Percentiles rank a stretch among this genome's conserved stretches.
These are phyloP conservation scores for Carex pumila DNA, from an alignment of 176 grass and related monocot species.

Conservation along the genomic window DNA sequence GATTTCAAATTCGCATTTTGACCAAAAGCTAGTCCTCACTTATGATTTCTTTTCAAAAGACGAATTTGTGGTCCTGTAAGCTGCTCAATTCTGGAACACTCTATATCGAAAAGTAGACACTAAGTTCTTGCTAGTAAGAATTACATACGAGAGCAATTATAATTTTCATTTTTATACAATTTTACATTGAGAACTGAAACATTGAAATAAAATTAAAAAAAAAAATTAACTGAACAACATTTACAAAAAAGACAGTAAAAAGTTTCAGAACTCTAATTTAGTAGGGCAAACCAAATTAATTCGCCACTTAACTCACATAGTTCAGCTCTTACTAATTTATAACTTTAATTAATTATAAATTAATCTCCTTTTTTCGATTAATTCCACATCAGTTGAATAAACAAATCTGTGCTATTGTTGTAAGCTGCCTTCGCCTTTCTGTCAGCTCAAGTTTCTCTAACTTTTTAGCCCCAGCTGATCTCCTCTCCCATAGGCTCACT, in stretches of 20 bases:
- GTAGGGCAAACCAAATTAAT: background rate
- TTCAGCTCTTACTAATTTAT: background rate
- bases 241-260: background rate
- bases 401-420: background rate
- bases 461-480: background rate
- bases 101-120: background rate
- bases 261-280: background rate
- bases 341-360: background rate
- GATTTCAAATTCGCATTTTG: no score
- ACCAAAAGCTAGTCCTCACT: no score
- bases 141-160: background rate
- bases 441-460: constrained; percentile 1
- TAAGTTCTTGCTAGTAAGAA: no score
- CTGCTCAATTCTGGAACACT: background rate
- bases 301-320: background rate
- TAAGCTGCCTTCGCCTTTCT: background rate
- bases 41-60: no score
- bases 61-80: no score
- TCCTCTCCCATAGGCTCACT: constrained; percentile 25
- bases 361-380: background rate
- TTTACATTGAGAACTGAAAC: background rate
- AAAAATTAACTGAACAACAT: background rate
- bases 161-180: background rate
- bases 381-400: background rate
- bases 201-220: background rate